Evolutionary conservation across 768 basidiomycete species (phyloP), one percentile per base, ranked within the genome.

Genomic region (Mycena indigotica): DNA sequence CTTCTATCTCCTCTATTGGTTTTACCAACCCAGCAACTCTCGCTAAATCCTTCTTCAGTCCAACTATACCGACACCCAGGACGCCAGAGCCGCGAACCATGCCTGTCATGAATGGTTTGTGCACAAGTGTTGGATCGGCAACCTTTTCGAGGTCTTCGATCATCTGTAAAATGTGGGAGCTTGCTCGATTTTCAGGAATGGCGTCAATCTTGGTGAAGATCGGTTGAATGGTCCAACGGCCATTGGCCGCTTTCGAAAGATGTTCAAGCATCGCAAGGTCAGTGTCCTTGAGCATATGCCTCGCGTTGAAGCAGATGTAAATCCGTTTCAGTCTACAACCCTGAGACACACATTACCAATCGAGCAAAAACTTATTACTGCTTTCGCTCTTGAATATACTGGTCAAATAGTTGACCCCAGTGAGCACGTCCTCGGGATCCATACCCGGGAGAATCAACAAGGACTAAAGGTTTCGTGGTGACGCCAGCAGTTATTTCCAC

Each of bases 381-480:
- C 65, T 81, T 70, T 17, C 90, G 84, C 35, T 73, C 81, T 52
- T 77, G 67, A 15, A 90, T 59, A 65, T 91, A 93, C 39, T 80
- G 71, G 52, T 88, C 77, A 68, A 92, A 91, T 3, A 89, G 62
- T 25, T 73, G 68, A 1, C 91, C 90, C 90, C 90, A 93, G 70
- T 90, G 88, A 29, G 79, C 77, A 40, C 88, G 80, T 13, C 91
- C 90, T 53, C 88, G 78, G 8, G 78, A 72, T 48, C 91, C 91
- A 67, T 93, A 93, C 16, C 91, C 91, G 2, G 91, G 91, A 13
- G 90, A 81, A 65, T 93, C 91, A 10, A 93, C 90, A 3, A 93
- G 72, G 21, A 91, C 67, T 29, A 89, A 74, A 35, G 82, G 78
- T 28, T 84, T 84, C 24, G 81, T 77, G 5, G 82, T 81, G 2